These are phyloP conservation scores for Amoebophrya sp. DNA, from an alignment of 169 alveolate genomes.

Conservation along the genomic window DNA sequence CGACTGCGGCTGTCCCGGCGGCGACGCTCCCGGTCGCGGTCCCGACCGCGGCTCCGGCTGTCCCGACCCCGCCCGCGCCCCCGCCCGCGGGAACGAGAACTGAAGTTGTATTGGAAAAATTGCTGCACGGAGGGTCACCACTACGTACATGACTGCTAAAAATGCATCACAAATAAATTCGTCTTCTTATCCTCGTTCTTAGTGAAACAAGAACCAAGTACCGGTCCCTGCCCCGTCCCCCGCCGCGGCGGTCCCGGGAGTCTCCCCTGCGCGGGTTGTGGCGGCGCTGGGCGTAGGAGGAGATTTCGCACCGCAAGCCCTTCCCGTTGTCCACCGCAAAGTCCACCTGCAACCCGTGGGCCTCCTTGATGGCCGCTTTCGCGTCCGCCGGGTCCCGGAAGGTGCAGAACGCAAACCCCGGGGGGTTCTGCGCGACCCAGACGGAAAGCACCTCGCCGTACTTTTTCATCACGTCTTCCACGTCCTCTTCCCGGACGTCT, in stretches of 20 bases:
- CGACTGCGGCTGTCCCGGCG: background rate
- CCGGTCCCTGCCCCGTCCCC: no score
- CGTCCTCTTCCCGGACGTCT: background rate
- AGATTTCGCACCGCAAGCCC: background rate
- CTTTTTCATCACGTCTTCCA: background rate
- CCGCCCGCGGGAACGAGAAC: no score
- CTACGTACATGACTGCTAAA: no score
- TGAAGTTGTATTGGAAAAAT: no score
- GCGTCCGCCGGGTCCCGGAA: conserved; percentile 13
- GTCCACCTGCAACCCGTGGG: background rate
- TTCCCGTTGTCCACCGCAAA: background rate
- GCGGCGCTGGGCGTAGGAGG: background rate
- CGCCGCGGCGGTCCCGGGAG: background rate
- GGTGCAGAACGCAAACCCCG: background rate
- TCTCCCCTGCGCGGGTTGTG: background rate
- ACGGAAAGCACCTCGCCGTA: background rate
- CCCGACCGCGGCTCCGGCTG: no score
- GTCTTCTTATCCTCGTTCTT: no score
- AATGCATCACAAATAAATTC: no score
- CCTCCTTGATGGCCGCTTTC: background rate
- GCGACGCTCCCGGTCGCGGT: background rate
- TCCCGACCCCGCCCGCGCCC: no score
- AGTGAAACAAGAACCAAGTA: no score
- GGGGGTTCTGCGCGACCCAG: background rate
- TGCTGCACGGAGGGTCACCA: no score